These are phyloP conservation scores for Ophiostoma sp. DNA, from an alignment of 2,329 filamentous ascomycete species.

Conservation along the genomic window DNA sequence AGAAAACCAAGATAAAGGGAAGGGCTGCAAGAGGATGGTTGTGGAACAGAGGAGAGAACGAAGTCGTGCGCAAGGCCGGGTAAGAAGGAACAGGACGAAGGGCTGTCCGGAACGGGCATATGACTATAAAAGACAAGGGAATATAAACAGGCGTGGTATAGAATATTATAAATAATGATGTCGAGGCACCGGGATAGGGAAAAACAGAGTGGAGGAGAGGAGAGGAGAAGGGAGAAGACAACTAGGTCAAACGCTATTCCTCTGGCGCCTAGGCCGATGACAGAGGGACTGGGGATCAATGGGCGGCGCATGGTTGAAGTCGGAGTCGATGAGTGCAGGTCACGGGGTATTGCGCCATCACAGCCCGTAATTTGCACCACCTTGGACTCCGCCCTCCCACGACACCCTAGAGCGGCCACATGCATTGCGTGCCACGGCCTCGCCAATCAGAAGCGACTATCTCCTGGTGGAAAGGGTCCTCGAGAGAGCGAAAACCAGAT, in stretches of 20 bases:
- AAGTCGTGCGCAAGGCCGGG: not conserved
- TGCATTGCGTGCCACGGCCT: conserved; percentile 25
- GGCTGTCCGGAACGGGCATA: conserved; percentile 5
- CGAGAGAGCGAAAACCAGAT: conserved; percentile 12
- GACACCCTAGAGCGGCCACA: conserved; percentile 15
- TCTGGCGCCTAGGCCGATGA: conserved; percentile 8
- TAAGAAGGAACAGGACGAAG: not conserved
- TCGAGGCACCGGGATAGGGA: not conserved
- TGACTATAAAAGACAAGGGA: conserved; percentile 17
- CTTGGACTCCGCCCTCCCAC: conserved; percentile 29
- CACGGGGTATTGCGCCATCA: conserved; percentile 60
- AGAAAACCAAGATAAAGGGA: not conserved
- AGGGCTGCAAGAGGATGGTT: not conserved
- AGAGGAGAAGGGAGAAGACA: not conserved
- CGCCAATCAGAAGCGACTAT: conserved; percentile 32
- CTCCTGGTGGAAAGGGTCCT: conserved; percentile 1
- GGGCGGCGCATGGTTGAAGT: conserved; percentile 15
- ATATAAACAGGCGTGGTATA: not conserved
- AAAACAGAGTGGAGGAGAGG: conserved; percentile 6
- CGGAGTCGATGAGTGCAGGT: conserved; percentile 31
- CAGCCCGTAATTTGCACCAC: conserved; percentile 41
- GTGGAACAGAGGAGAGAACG: not conserved
- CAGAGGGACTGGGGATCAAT: conserved; percentile 8
- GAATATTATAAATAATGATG: conserved; percentile 8
- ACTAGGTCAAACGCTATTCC: not conserved